Base-by-base conservation (phyloP, 768 basidiomycete genomes). In the Podaxis sp. region DNA sequence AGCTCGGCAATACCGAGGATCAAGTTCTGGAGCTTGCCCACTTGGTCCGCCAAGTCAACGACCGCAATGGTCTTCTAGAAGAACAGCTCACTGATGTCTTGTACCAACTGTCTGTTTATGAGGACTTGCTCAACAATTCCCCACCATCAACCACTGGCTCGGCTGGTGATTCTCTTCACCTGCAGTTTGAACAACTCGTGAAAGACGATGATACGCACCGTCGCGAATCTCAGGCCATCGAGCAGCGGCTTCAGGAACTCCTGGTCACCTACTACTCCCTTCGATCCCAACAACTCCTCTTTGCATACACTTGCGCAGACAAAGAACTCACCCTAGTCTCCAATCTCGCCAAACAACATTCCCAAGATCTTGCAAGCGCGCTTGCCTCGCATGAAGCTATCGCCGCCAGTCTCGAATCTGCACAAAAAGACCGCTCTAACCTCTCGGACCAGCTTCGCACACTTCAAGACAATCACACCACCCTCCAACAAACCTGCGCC, bases 11-110 rank as follows among this genome's bases (percentile, higher is more conserved):
- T 67, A 78, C 88, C 4, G 86, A 90, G 59, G 84, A 74, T 17
- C 89, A 91, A 69, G 86, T 89, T 22, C 71, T 76, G 12, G 89
- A 90, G 64, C 74, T 92, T 7, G 84, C 85, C 1, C 75, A 83
- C 63, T 80, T 91, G 46, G 77, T 89, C 66, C 85, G 87, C 25
- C 81, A 85, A 27, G 73, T 76, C 27, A 81, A 81, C 51, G 83
- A 86, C 13, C 78, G 85, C 55, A 89, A 82, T 64, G 63, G 64
- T 11, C 67, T 83, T 6, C 75, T 90, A 22, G 52, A 65, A 7
- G 61, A 67, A n/a, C 68, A 73, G 36, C 68, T 82, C 4, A 66
- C 60, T 5, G 76, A 79, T 43, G 70, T 73, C 11, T 59, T 75
- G 36, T 63, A 72, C 25, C 79, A 82, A 65, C 67, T 76, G 27